Conservation (phyloP, 2,329 filamentous ascomycete genomes). For the Alternaria metachromatica region DNA sequence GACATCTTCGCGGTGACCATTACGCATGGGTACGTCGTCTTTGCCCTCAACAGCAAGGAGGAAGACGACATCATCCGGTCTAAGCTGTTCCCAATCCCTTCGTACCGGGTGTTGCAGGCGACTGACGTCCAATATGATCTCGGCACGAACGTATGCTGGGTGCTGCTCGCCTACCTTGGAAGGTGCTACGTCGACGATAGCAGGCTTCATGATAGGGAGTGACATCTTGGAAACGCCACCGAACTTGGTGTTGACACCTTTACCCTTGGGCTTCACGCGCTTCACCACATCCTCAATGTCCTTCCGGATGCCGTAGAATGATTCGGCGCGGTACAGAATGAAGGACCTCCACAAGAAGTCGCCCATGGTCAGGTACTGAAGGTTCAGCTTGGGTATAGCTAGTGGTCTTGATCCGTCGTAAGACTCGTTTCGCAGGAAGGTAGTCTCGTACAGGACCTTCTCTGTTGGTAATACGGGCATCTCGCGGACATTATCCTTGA, state of each 20-base stretch:
- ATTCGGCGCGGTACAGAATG: constrained; percentile 84
- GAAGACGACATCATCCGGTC: constrained; percentile 88
- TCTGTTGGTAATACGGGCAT: constrained; percentile 87
- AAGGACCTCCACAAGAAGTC: constrained; percentile 98
- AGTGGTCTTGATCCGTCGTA: constrained; percentile 89
- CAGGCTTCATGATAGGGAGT: constrained; percentile 81
- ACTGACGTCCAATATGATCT: constrained; percentile 83
- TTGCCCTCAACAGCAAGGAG: constrained; percentile 76
- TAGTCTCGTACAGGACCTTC: constrained; percentile 76
- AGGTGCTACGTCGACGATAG: constrained; percentile 84
- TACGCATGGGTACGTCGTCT: constrained; percentile 59
- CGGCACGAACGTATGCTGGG: constrained; percentile 84
- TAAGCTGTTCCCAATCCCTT: constrained; percentile 87
- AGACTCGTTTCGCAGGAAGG: constrained; percentile 78
- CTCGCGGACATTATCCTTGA: constrained; percentile 77
- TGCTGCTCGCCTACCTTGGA: constrained; percentile 81
- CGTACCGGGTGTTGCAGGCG: constrained; percentile 77
- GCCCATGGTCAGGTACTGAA: constrained; percentile 92
- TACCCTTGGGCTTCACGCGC: constrained; percentile 73
- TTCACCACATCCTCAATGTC: constrained; percentile 85
- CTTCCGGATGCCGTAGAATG: constrained; percentile 91
- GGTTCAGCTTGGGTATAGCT: constrained; percentile 89
- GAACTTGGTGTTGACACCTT: constrained; percentile 73
- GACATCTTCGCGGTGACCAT: constrained; percentile 58
- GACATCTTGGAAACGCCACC: constrained; percentile 91